Percentiles rank a stretch among this genome's conserved stretches.
These are phyloP conservation scores for Cadophora luteo-olivacea DNA, from an alignment of 2,329 filamentous ascomycete species.

Conservation along the genomic window DNA sequence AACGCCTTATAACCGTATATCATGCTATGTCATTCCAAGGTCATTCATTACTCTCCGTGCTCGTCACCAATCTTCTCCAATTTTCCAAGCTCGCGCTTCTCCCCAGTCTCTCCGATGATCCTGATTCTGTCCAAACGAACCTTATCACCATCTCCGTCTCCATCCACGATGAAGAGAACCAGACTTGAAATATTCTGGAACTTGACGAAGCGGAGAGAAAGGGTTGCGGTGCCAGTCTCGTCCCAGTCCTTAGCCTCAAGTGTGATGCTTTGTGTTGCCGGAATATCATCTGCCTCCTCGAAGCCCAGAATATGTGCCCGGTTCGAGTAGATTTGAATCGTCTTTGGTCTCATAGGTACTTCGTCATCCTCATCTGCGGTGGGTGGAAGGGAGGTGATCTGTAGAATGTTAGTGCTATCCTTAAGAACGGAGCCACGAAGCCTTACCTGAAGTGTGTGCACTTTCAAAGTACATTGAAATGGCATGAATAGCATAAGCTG, in stretches of 20 bases:
- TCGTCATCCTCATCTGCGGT: constrained; percentile 71
- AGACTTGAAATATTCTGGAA: constrained; percentile 93
- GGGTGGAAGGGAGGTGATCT: constrained; percentile 83
- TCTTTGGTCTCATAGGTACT: constrained; percentile 79
- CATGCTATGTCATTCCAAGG: constrained; percentile 14
- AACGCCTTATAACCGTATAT: constrained; percentile 37
- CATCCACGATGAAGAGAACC: constrained; percentile 87
- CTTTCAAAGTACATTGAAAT: constrained; percentile 85
- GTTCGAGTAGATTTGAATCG: constrained; percentile 87
- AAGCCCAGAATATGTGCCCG: constrained; percentile 90
- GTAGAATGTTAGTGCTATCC: constrained; percentile 32
- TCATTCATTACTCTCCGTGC: constrained; percentile 46
- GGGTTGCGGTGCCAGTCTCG: constrained; percentile 72
- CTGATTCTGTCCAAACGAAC: constrained; percentile 80
- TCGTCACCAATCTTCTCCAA: constrained; percentile 92
- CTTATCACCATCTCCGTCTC: constrained; percentile 83
- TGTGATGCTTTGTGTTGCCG: constrained; percentile 80
- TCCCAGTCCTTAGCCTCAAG: constrained; percentile 83
- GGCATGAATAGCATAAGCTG: constrained; percentile 93
- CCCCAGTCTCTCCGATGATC: constrained; percentile 86
- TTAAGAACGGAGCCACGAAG: not conserved
- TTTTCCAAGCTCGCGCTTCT: constrained; percentile 93
- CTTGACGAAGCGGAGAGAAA: constrained; percentile 88
- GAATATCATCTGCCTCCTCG: constrained; percentile 88
- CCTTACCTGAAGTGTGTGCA: constrained; percentile 77